A percentile compares a stretch with the other conserved stretches of the same genome.
Evolutionary conservation across 495 filamentous ascomycete species (phyloP).

Genomic region (Hypoxylon rickii): DNA sequence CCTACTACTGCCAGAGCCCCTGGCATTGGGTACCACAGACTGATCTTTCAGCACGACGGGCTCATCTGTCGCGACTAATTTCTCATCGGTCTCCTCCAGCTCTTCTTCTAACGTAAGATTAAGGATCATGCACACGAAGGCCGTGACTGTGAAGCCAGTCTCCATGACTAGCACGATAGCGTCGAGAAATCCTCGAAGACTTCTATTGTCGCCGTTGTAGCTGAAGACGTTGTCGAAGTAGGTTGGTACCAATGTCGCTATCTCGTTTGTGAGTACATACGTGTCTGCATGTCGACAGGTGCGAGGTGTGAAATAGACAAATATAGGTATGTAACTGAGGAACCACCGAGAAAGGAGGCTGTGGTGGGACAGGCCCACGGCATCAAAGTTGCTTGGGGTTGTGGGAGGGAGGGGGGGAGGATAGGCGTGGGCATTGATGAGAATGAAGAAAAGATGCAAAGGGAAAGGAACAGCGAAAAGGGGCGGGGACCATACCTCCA

Average conservation of each 20-base stretch:
- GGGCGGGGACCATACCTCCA: conserved; percentile 44
- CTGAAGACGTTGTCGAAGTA: conserved; percentile 82
- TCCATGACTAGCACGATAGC: conserved; percentile 81
- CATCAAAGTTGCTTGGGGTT: too few species aligned
- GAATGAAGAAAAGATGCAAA: background rate
- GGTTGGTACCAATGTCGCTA: conserved; percentile 76
- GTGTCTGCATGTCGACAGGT: too few species aligned
- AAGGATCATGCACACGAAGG: conserved; percentile 69
- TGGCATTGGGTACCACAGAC: background rate
- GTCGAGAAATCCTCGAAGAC: conserved; percentile 77
- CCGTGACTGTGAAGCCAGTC: conserved; percentile 77
- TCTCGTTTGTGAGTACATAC: conserved; percentile 13
- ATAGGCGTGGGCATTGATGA: too few species aligned
- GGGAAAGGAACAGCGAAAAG: background rate
- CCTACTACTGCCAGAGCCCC: conserved; percentile 14
- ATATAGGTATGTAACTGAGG: too few species aligned
- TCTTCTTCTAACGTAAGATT: conserved; percentile 78
- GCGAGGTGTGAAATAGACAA: too few species aligned
- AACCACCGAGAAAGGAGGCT: too few species aligned
- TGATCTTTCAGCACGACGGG: conserved; percentile 7
- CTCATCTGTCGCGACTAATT: conserved; percentile 6
- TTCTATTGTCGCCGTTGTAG: conserved; percentile 66
- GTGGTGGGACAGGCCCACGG: too few species aligned
- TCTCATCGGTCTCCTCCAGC: conserved; percentile 56
- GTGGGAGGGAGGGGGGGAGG: too few species aligned